Base-by-base conservation (phyloP, 306 rosid species). In the Quercus agrifolia region DNA sequence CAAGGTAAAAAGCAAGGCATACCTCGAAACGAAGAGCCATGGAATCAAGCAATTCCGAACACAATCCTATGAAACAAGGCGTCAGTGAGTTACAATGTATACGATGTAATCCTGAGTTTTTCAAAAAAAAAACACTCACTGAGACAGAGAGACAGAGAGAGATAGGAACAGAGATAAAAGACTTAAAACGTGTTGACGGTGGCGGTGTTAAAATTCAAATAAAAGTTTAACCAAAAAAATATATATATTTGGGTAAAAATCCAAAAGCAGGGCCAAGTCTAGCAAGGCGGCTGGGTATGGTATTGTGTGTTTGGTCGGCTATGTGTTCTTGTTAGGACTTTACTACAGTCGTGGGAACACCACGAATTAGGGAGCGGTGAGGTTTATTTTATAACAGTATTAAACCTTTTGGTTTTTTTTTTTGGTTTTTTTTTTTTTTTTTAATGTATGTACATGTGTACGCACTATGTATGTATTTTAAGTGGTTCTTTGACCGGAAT, bases 1-100 rank as follows among this genome's bases (percentile, higher is more conserved):
- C 18, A 38, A 31, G 5, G 46, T 30, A n/a, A 18, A 8, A 8
- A 41, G 46, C 46, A 41, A 67, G 52, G 7, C 17, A 18, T 70
- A 94, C 98, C 98, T 94, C 97, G 44, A 94, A 94, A 71, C 87
- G 85, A 83, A 92, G 97, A 67, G 98, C 92, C 98, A 94, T 89
- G 3, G 35, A 51, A 94, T 89, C 5, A 23, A 56, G 33, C 31
- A 66, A 67, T 20, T 18, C 9, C 23, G 69, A 41, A 41, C 46
- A 41, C 8, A 41, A 41, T 41, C 46, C 46, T 41, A 41, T 41
- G 46, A 20, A 59, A 59, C 25, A 13, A 12, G 54, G 15, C 2
- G 17, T 49, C 54, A 49, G 17, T 12, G 54, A 12, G 54, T 49
- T 49, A 49, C 14, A 12, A 49, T 49, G 54, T 11, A 49, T 49